Evolutionary conservation across 139 green algal species (phyloP).

Genomic region (Chara braunii): DNA sequence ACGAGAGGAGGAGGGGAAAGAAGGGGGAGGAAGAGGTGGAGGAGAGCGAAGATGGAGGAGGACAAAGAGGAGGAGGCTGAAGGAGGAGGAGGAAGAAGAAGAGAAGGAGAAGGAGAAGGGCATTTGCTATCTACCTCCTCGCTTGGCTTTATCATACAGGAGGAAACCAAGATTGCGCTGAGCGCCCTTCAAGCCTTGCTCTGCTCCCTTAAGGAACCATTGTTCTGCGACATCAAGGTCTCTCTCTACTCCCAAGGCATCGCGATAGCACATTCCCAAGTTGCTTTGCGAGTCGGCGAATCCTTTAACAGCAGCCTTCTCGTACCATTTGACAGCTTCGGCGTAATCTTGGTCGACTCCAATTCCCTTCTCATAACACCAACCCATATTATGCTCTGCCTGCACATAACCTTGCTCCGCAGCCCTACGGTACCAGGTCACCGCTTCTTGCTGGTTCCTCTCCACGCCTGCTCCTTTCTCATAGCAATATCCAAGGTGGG

Average conservation of each 20-base stretch:
- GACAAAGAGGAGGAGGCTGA: too few relatives aligned
- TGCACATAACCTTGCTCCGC: slow-evolving; percentile 21
- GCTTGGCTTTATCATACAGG: slow-evolving; percentile 1
- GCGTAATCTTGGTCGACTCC: slow-evolving; percentile 19
- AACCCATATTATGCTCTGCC: slow-evolving; percentile 29
- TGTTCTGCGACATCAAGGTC: slow-evolving; percentile 6
- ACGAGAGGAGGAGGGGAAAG: too few relatives aligned
- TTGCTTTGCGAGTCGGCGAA: background rate
- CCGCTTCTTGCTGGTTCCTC: slow-evolving; percentile 17
- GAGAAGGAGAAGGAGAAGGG: too few relatives aligned
- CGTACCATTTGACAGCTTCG: background rate
- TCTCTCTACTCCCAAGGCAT: background rate
- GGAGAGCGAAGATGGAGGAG: too few relatives aligned
- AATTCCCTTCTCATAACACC: slow-evolving; percentile 26
- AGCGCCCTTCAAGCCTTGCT: too few relatives aligned
- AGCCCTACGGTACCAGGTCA: slow-evolving; percentile 34
- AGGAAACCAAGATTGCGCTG: too few relatives aligned
- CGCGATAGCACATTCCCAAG: background rate
- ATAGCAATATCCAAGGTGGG: slow-evolving; percentile 15
- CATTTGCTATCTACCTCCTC: too few relatives aligned
- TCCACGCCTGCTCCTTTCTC: slow-evolving; percentile 8
- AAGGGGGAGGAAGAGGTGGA: too few relatives aligned
- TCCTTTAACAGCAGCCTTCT: background rate
- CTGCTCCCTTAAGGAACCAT: slow-evolving; percentile 34
- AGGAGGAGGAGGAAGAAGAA: too few relatives aligned